phyloP scores from a whole-genome alignment of 768 basidiomycete species.

The Lentinula lateritia region DNA sequence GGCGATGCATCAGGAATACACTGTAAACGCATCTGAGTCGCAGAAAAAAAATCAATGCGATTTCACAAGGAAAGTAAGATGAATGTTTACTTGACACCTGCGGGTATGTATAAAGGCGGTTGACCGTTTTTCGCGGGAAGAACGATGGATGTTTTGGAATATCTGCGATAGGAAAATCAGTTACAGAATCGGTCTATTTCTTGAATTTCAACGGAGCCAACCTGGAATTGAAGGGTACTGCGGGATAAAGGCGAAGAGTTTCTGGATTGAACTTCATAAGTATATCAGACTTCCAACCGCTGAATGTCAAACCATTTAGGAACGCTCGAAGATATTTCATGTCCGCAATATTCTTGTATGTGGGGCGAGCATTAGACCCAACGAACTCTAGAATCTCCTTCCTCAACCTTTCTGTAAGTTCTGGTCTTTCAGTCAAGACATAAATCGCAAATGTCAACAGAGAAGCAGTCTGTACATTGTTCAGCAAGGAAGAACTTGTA shows the following conservation, averaged over 20 bases:
- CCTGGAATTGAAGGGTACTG: conserved; percentile 28
- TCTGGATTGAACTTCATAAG: conserved; percentile 25
- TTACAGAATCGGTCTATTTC: neutral
- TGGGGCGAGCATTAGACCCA: conserved; percentile 39
- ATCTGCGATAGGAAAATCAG: conserved; percentile 10
- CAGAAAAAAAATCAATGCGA: neutral
- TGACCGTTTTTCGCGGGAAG: conserved; percentile 15
- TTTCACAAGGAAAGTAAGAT: neutral
- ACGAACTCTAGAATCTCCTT: conserved; percentile 43
- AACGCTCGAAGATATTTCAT: conserved; percentile 58
- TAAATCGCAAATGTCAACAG: conserved; percentile 50
- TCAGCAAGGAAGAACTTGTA: neutral
- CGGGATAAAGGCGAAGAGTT: conserved; percentile 46
- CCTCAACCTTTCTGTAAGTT: conserved; percentile 38
- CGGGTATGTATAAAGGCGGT: conserved; percentile 22
- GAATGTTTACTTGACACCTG: conserved; percentile 20
- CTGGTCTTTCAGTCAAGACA: conserved; percentile 48
- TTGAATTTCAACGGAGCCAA: neutral
- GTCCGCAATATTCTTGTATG: conserved; percentile 48
- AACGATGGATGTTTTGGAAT: conserved; percentile 12
- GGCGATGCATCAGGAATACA: conserved; percentile 55
- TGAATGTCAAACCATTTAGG: conserved; percentile 37
- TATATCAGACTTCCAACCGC: neutral
- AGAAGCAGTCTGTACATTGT: conserved; percentile 33
- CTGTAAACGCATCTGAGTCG: conserved; percentile 32